These are phyloP conservation scores for Botryotinia narcissicola DNA, from an alignment of 2,329 filamentous ascomycete species.

Conservation along the genomic window DNA sequence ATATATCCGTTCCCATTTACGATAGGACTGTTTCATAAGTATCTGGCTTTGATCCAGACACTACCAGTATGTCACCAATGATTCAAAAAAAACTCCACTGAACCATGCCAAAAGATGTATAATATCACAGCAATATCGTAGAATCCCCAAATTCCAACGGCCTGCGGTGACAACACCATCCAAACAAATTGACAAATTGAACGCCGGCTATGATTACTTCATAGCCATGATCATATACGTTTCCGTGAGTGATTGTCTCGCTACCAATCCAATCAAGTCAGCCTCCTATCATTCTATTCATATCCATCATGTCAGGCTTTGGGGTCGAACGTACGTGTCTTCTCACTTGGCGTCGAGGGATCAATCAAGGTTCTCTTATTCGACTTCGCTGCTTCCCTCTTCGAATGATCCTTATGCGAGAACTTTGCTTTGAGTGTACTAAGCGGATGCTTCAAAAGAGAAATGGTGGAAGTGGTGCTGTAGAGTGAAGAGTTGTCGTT, in stretches of 20 bases:
- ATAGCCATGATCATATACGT: slow-evolving; percentile 27
- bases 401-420: background rate
- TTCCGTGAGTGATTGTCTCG: slow-evolving; percentile 8
- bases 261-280: background rate
- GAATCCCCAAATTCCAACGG: background rate
- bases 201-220: slow-evolving; percentile 20
- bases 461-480: slow-evolving; percentile 33
- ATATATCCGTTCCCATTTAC: background rate
- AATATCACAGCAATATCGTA: background rate
- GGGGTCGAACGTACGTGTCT: slow-evolving; percentile 9
- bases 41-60: background rate
- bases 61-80: background rate
- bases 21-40: background rate
- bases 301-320: background rate
- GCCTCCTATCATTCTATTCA: background rate
- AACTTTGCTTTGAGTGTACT: slow-evolving; percentile 3
- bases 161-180: background rate
- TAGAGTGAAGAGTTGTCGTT: slow-evolving; percentile 29
- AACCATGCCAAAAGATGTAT: background rate
- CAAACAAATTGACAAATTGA: background rate
- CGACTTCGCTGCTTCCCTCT: background rate
- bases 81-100: background rate
- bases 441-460: slow-evolving; percentile 27
- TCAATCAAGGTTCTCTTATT: background rate
- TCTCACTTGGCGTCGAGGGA: background rate